Evolutionary conservation across 1,284 basidiomycete genomes (phyloP).

Genomic region (Ustilago vetiveriae): DNA sequence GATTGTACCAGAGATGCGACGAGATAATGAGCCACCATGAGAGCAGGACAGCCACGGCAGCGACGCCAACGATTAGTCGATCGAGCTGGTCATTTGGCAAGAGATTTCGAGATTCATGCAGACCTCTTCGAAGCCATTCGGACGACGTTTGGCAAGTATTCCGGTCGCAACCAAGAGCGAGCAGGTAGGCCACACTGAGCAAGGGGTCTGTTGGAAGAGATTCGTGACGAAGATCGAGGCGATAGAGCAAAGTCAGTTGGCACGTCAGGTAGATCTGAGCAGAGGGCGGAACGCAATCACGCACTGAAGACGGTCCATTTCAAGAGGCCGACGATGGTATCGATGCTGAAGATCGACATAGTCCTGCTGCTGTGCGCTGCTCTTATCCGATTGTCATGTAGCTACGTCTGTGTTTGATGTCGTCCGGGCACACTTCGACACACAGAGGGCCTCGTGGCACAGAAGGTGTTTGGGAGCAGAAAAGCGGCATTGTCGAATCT

Average conservation of each 20-base stretch:
- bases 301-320: conserved; percentile 30
- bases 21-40: conserved; percentile 21
- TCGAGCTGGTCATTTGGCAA: not conserved
- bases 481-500: not conserved
- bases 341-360: conserved; percentile 28
- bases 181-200: conserved; percentile 17
- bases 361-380: not conserved
- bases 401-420: too few species aligned
- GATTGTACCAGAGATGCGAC: conserved; percentile 40
- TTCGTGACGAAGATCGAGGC: not conserved
- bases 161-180: conserved; percentile 8
- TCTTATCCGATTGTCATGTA: too few species aligned
- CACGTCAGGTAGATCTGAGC: not conserved
- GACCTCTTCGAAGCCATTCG: not conserved
- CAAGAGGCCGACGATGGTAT: conserved; percentile 16
- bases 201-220: conserved; percentile 21
- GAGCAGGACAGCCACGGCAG: conserved; percentile 11
- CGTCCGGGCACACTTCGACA: not conserved
- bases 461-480: too few species aligned
- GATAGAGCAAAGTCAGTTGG: not conserved
- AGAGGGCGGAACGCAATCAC: not conserved
- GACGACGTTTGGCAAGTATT: conserved; percentile 8
- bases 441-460: not conserved
- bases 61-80: not conserved
- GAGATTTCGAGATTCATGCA: not conserved